Conservation (phyloP, 1,284 basidiomycete genomes). For the Ganoderma multipileum region DNA sequence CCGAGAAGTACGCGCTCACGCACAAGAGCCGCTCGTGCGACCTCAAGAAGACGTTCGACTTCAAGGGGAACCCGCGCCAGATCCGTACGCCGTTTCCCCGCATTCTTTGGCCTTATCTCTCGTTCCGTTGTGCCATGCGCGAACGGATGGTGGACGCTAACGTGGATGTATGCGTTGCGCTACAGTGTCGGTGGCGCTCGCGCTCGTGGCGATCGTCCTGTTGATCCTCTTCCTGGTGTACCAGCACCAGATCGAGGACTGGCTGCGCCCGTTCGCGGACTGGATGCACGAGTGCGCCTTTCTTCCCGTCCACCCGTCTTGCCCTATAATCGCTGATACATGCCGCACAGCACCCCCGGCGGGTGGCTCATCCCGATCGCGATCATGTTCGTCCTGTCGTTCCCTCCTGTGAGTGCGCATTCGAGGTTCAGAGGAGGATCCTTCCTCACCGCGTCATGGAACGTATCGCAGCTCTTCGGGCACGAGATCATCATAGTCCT, state of each 20-base stretch:
- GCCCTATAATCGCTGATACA: not conserved
- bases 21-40: conserved; percentile 5
- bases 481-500: conserved; percentile 80
- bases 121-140: not conserved
- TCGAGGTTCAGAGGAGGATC: not conserved
- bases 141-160: not conserved
- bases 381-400: conserved; percentile 78
- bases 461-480: conserved; percentile 61
- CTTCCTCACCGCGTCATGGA: not conserved
- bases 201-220: not conserved
- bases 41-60: conserved; percentile 6
- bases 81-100: not conserved
- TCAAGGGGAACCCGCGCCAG: not conserved
- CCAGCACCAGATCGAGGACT: conserved; percentile 61
- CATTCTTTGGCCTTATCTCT: no score
- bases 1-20: conserved; percentile 28
- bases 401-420: conserved; percentile 65
- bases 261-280: conserved; percentile 59
- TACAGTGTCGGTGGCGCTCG: not conserved
- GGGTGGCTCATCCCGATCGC: conserved; percentile 91
- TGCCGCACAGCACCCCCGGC: conserved; percentile 31
- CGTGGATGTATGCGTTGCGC: not conserved
- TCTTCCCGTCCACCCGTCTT: not conserved
- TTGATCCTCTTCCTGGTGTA: conserved; percentile 61
- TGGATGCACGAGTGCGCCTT: conserved; percentile 52